These are phyloP conservation scores for Eimeria sp. DNA, from an alignment of 169 alveolate species.

Conservation along the genomic window DNA sequence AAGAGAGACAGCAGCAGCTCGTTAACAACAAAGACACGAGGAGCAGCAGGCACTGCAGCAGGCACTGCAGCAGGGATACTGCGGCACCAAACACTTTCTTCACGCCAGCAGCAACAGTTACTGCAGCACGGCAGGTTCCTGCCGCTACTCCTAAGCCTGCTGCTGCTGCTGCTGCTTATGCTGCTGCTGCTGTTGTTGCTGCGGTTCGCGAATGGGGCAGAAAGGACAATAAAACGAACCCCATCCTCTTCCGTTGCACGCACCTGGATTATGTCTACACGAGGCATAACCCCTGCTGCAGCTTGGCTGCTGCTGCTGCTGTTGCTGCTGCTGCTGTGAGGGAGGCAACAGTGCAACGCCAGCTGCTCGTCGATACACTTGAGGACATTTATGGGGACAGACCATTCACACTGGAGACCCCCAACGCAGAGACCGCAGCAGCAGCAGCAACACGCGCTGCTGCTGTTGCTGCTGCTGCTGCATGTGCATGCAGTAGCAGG, in stretches of 20 bases:
- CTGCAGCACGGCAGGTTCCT: too few species aligned
- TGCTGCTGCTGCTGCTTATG: slow-evolving; percentile 23
- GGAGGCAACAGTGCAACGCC: slow-evolving; percentile 12
- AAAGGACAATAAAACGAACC: neutral
- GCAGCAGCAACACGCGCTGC: neutral
- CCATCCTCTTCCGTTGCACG: neutral
- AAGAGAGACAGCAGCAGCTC: slow-evolving; percentile 27
- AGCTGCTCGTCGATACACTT: slow-evolving; percentile 34
- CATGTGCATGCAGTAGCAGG: neutral
- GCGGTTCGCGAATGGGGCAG: neutral
- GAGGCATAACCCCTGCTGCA: neutral
- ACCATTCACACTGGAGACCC: slow-evolving; percentile 25
- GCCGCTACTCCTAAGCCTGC: neutral
- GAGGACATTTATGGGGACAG: slow-evolving; percentile 21
- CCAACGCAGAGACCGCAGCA: slow-evolving; percentile 34
- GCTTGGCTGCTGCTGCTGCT: too few species aligned
- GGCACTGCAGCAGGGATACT: neutral
- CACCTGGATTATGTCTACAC: neutral
- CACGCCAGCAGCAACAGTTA: neutral
- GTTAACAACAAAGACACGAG: neutral
- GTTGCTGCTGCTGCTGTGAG: neutral
- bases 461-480: too few species aligned
- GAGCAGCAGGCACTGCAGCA: slow-evolving; percentile 18
- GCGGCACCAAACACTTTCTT: neutral
- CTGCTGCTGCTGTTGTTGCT: neutral